A percentile compares a stretch with the other conserved stretches of the same genome.
Evolutionary conservation across 1,284 basidiomycete species (phyloP).

Genomic region (Hemileia vastatrix): DNA sequence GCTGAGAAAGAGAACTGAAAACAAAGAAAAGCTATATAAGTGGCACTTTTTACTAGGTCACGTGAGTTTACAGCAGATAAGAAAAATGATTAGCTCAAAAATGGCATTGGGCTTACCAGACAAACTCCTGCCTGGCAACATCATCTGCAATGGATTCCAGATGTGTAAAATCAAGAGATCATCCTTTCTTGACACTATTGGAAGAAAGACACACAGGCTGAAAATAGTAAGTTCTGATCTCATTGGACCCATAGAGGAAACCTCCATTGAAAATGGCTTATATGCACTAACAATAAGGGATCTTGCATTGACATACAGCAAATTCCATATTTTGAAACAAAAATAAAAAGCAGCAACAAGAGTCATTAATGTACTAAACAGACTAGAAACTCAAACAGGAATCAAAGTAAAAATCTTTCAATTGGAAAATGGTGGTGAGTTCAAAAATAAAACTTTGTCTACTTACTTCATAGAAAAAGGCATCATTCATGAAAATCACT

Average conservation of each 20-base stretch:
- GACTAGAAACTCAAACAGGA: background rate
- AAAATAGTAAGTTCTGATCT: slow-evolving; percentile 1
- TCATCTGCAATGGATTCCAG: too few relatives aligned
- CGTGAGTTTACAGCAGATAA: background rate
- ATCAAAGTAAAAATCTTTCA: background rate
- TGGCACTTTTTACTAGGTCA: background rate
- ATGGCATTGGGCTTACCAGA: background rate
- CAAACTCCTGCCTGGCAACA: background rate
- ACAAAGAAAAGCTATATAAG: too few relatives aligned
- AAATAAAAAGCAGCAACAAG: slow-evolving; percentile 5
- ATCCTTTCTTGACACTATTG: too few relatives aligned
- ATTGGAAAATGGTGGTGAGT: slow-evolving; percentile 4
- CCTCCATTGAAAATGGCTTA: background rate
- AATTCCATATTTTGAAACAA: background rate
- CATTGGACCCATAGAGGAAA: slow-evolving; percentile 1
- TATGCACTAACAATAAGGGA: slow-evolving; percentile 2
- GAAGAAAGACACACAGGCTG: too few relatives aligned
- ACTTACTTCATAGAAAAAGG: background rate
- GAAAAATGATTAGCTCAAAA: background rate
- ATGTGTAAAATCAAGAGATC: too few relatives aligned
- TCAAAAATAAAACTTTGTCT: background rate
- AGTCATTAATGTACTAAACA: too few relatives aligned
- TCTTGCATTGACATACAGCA: background rate
- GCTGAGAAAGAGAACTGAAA: too few relatives aligned
- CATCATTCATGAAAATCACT: slow-evolving; percentile 4